Evolutionary conservation across 345 rosid species (phyloP).

Genomic region (Durio zibethinus): DNA sequence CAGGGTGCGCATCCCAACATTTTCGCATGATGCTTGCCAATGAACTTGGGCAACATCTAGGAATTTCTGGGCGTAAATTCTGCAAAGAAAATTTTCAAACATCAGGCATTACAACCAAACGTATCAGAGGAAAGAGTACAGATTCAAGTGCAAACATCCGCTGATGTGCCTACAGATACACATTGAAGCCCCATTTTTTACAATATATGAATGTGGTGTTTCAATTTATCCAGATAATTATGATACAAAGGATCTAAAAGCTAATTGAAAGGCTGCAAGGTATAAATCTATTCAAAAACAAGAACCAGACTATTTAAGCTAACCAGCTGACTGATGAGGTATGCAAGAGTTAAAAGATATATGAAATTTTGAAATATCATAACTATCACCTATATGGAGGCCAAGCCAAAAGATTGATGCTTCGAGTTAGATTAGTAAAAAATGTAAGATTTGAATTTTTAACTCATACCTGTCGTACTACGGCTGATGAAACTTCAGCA

Average conservation of each 20-base stretch:
- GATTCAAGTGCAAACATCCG: not conserved
- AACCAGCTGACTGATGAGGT: not conserved
- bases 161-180: not conserved
- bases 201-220: not conserved
- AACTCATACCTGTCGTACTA: slow-evolving; percentile 56
- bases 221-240: not conserved
- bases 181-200: not conserved
- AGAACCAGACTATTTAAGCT: not conserved
- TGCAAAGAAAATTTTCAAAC: slow-evolving; percentile 19
- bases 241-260: not conserved
- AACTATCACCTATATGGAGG: not conserved
- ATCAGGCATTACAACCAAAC: not conserved
- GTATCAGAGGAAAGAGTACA: not conserved
- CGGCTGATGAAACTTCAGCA: slow-evolving; percentile 72
- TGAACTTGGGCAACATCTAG: slow-evolving; percentile 70
- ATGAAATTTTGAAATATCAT: not conserved
- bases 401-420: not conserved
- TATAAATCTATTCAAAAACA: not conserved
- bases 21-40: slow-evolving; percentile 65
- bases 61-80: slow-evolving; percentile 74
- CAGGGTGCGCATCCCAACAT: slow-evolving; percentile 76
- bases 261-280: not conserved
- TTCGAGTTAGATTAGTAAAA: not conserved
- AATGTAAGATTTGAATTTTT: not conserved
- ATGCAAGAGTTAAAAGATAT: not conserved